A percentile compares a stretch with the other conserved stretches of the same genome.
phyloP scores from a whole-genome alignment of 257 asterid genomes.

The Solanum gracilifrons region DNA sequence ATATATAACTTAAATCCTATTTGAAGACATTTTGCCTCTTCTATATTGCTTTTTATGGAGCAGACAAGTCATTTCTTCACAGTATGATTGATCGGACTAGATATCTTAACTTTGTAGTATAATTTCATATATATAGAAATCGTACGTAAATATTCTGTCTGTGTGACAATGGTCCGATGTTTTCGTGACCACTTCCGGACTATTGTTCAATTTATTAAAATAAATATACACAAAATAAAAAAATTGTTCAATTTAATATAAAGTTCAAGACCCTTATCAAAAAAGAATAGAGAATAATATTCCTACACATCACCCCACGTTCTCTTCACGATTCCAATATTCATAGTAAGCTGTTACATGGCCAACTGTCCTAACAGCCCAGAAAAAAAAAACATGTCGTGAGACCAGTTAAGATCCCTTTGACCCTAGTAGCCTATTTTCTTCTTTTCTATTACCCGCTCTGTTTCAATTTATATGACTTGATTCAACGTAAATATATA shows the following conservation, averaged over 20 bases:
- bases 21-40: neutral
- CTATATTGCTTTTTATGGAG: neutral
- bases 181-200: neutral
- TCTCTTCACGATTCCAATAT: conserved; percentile 23
- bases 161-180: neutral
- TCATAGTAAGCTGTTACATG: conserved; percentile 18
- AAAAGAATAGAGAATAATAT: conserved; percentile 5
- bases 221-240: no score
- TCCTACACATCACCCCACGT: conserved; percentile 47
- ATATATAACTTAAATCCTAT: neutral
- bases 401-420: conserved; percentile 19
- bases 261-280: neutral
- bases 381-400: conserved; percentile 1
- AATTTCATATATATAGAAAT: neutral
- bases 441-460: neutral
- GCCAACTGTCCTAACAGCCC: conserved; percentile 36
- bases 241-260: neutral
- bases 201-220: neutral
- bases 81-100: neutral
- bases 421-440: neutral
- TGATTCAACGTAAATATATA: neutral
- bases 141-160: neutral
- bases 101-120: neutral
- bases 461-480: neutral
- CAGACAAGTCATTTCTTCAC: neutral